phyloP scores from a whole-genome alignment of 2,329 filamentous ascomycete genomes.

The Myriosclerotinia scirpicola region DNA sequence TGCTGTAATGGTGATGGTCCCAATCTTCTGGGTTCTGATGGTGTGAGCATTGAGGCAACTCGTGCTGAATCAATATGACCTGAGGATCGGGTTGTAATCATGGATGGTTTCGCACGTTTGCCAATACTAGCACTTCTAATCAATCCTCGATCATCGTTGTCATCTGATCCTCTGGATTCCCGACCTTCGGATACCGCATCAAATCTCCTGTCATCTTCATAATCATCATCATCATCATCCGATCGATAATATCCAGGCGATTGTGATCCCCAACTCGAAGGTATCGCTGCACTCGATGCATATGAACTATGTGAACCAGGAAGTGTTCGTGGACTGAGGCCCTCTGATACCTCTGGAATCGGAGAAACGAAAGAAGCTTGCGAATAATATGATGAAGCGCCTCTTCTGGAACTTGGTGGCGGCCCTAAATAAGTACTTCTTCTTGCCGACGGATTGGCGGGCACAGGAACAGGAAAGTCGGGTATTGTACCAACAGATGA shows the following conservation, averaged over 20 bases:
- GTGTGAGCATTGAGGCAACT: not conserved
- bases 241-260: slow-evolving; percentile 44
- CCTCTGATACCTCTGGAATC: slow-evolving; percentile 64
- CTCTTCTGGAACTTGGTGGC: slow-evolving; percentile 59
- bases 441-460: slow-evolving; percentile 39
- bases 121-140: slow-evolving; percentile 63
- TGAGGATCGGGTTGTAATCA: slow-evolving; percentile 49
- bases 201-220: slow-evolving; percentile 30
- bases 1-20: slow-evolving; percentile 41
- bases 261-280: slow-evolving; percentile 61
- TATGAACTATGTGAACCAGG: slow-evolving; percentile 61
- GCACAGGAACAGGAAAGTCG: slow-evolving; percentile 45
- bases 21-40: slow-evolving; percentile 21
- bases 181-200: slow-evolving; percentile 36
- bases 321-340: slow-evolving; percentile 46
- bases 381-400: slow-evolving; percentile 65
- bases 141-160: slow-evolving; percentile 53
- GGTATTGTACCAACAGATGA: slow-evolving; percentile 59
- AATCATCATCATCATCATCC: slow-evolving; percentile 36
- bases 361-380: slow-evolving; percentile 68
- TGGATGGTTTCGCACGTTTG: slow-evolving; percentile 57
- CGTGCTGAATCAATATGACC: slow-evolving; percentile 28
- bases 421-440: slow-evolving; percentile 58
- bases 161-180: slow-evolving; percentile 33
- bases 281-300: slow-evolving; percentile 72